Base-by-base conservation (phyloP, 2,329 filamentous ascomycete species). In the Diplodia intermedia region DNA sequence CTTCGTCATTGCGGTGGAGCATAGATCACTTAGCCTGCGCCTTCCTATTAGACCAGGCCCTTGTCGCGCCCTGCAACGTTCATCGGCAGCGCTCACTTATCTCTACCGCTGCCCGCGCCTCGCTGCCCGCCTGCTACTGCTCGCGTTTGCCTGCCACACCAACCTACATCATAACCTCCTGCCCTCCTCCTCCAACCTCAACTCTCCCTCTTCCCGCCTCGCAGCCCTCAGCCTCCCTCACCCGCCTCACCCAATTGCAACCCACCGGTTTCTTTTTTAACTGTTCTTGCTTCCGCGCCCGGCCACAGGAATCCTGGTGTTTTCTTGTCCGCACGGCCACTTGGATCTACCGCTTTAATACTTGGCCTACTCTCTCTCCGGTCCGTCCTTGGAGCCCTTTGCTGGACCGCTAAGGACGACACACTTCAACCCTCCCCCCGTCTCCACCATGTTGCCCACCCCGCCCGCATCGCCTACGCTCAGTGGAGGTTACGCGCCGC, bases 381-480 rank as follows among this genome's bases (percentile, higher is more conserved):
- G 29, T 56, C 60, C 52, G 38, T 66, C 55, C 61, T 66, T 66
- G 67, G 61, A 60, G 77, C 75, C 77, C 78, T 80, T 79, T 66
- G 76, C 69, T 79, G 77, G 77, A 79, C 75, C 76, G 73, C 71
- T 75, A 72, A 79, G 78, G 78, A 79, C 76, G 31, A 63, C 70
- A 18, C 54, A 69, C 40, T 67, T 62, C 68, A 54, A 33, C 43
- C 54, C 56, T 23, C 61, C 60, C 65, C 63, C 67, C 66, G 60
- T 66, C 15, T 23, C 70, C 78, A 81, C 68, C 68, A 84, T 84
- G 82, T 80, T 83, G 71, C 83, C 80, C 63, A 84, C 83, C 68
- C 83, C 83, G 57, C 83, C 83, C 72, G 76, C 81, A 70, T 84
- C 83, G 68, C 83, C 83, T 54, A 75, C 76, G 67, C 78, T 78